Evolutionary conservation across 2,329 filamentous ascomycete genomes (phyloP), one percentile per base, ranked within the genome.

Genomic region (Hypoxylon sp.): DNA sequence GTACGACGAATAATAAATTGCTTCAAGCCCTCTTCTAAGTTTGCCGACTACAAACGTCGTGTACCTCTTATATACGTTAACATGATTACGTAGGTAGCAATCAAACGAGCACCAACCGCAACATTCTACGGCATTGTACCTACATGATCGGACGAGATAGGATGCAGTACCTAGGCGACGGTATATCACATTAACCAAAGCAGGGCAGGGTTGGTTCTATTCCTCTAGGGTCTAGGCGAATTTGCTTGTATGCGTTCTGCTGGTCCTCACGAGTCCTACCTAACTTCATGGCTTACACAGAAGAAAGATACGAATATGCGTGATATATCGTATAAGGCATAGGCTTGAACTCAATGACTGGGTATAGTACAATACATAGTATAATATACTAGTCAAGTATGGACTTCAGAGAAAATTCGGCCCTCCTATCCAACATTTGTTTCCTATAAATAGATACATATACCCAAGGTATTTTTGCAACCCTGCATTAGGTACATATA

Each of bases 41-140:
- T 45, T 60, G 43, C 11, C 21, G 39, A 27, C 34, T 7, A 41
- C 64, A 61, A 61, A 67, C 56, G 55, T 34, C 21, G 43, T 25
- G 9, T 29, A 11, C 11, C 16, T 51, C 30, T 47, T 29, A 52
- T 56, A 59, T 51, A 59, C 30, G 45, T 12, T 29, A 32, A 12
- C 5, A 30, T 25, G 25, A 48, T 46, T 55, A 57, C 62, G 46
- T 46, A 41, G 23, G 47, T 48, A 50, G 27, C 39, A 57, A 37
- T 50, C 14, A 34, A 52, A 29, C 14, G 16, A 48, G 45, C 37
- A 55, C 32, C 47, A n/a, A 32, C 48, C 16, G 8, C 37, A 41
- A 41, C 32, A 27, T 52, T 34, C 5, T 6, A 23, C n/a, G 32
- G 14, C n/a, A 41, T 32, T 37, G 23, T 52, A 51, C 19, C 16